Base-by-base conservation (phyloP, 2,329 filamentous ascomycete genomes). In the Byssoonygena ceratinophila region DNA sequence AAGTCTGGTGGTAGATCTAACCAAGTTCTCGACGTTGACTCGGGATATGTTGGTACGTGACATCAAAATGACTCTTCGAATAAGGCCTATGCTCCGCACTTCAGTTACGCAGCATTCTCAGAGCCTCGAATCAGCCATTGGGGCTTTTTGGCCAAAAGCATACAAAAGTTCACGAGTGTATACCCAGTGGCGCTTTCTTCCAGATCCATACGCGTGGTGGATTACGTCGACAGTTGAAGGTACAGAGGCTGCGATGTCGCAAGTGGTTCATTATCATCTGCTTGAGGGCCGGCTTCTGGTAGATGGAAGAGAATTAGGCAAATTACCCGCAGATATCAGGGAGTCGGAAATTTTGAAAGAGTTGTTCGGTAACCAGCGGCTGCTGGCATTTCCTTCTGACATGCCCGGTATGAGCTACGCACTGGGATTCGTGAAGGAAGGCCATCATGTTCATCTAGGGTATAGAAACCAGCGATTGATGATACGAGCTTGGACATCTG, bases 401-500 rank as follows among this genome's bases (percentile, higher is more conserved):
- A 54, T 79, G 0, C 62, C 60, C 0, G 79, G 76, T 0, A 81
- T 84, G 76, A 71, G 71, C 0, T 76, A 81, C 52, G 66, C 67
- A 31, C 61, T 77, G 4, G 67, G 67, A 51, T 52, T 63, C 62
- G 0, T 54, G 34, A 64, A 70, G 14, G 54, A 68, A 1, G 67
- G 61, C 0, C 69, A 76, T 57, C 58, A 70, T 1, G 65, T 85
- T 1, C 78, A 85, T 59, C 59, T 85, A 37, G 80, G 81, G 0
- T 70, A 74, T 14, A 68, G 73, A 0, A 54, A 66, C 1, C 59
- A 61, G 0, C 25, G 55, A 0, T 58, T 77, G 0, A 58, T 80
- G 0, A 69, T 83, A 2, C 68, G 71, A 31, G 74, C 75, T 66
- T 73, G 45, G 20, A 23, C 16, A 9, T 16, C 9, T 6, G 60